These are phyloP conservation scores for Rhizopogon rudus DNA, from an alignment of 768 basidiomycete species.

Conservation along the genomic window DNA sequence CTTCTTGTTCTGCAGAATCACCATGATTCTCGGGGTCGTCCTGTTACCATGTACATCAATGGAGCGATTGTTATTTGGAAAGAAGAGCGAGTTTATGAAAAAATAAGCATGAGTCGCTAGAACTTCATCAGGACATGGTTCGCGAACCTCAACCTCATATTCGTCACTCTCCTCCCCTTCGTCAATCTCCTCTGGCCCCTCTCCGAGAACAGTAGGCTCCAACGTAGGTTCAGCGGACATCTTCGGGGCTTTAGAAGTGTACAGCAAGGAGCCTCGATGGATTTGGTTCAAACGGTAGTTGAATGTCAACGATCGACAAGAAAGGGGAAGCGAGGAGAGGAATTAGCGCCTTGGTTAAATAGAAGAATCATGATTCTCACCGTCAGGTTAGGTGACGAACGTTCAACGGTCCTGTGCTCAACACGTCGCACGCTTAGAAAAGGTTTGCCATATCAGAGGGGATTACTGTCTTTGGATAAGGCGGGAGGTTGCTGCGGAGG, in stretches of 20 bases:
- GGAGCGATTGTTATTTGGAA: neutral
- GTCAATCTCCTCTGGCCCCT: conserved; percentile 5
- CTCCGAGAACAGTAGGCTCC: conserved; percentile 7
- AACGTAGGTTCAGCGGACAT: conserved; percentile 19
- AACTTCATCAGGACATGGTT: neutral
- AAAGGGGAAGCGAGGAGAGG: conserved; percentile 5
- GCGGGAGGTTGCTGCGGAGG: neutral
- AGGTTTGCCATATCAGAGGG: neutral
- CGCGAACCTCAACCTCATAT: conserved; percentile 21
- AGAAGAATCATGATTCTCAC: conserved; percentile 3
- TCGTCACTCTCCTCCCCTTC: conserved; percentile 25
- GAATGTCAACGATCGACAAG: conserved; percentile 2
- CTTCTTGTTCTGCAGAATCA: neutral
- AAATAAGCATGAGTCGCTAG: neutral
- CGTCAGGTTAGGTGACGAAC: neutral
- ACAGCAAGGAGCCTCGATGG: neutral
- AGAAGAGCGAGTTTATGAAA: neutral
- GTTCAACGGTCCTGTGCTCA: conserved; percentile 3
- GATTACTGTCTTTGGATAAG: neutral
- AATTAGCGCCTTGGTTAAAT: conserved; percentile 10
- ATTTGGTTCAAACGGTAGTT: conserved; percentile 1
- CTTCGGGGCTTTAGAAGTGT: neutral
- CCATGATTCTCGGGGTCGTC: neutral
- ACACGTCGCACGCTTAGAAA: conserved; percentile 4
- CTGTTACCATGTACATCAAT: conserved; percentile 3